Evolutionary conservation across 768 basidiomycete species (phyloP), one percentile per base, ranked within the genome.

Genomic region (Tulasnella sp.): DNA sequence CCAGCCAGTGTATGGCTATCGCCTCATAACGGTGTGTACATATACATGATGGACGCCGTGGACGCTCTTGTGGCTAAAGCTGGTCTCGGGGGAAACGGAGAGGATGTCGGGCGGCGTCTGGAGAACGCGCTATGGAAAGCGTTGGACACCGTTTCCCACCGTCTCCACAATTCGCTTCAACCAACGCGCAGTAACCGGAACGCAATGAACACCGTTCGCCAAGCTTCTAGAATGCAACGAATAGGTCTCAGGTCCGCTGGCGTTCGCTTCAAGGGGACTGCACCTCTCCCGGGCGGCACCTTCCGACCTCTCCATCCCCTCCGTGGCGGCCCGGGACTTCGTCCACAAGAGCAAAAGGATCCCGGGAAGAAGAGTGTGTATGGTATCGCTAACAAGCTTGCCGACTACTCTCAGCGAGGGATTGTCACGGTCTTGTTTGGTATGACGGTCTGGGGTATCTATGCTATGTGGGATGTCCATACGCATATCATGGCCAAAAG

Each of bases 381-480:
- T 44, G 67, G 22, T 7, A 32, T 67, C 39, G 39, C 42, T n/a
- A 39, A 39, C 19, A 67, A 67, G 42, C 22, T 44, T 7, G 69
- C 42, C 59, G 47, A 70, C 35, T 70, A 59, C 26, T 40, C 69
- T 6, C 69, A 70, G 14, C 52, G 69, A n/a, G 44, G 69, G 2
- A 22, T 70, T n/a, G 69, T 70, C 14, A 70, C 69, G 37, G 41
- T 62, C 22, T 14, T 70, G 9, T 42, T 70, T 29, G 69, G 40
- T 9, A 35, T 70, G n/a, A 59, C 41, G 35, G 69, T 70, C 11
- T 70, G 1, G 1, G 69, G 69, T 1, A 36, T 70, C 3, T 70
- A 70, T 36, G 40, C 59, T 9, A 62, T 62, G 36, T 70, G 59
- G 44, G 69, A 70, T 39, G 69, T 70, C 12, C 69, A 70, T 34